A percentile compares a stretch with the other conserved stretches of the same genome.
Conservation (phyloP, 108 stramenopile species). For the Pseudonitzschia delicatissima region DNA sequence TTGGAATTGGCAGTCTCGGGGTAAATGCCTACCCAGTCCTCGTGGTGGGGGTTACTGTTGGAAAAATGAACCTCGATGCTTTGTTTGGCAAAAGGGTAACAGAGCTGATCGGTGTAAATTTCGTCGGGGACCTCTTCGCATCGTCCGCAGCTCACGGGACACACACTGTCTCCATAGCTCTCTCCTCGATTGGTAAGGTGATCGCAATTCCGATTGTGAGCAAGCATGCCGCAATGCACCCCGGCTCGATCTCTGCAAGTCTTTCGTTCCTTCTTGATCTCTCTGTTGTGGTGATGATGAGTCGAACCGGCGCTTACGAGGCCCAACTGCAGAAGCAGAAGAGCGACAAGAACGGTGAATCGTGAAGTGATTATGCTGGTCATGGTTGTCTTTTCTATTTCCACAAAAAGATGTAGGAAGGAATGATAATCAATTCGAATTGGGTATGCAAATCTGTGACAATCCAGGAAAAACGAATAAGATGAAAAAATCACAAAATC, state of each 20-base stretch:
- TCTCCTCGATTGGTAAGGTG: background rate
- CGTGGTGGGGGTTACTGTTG: conserved; percentile 1
- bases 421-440: background rate
- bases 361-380: background rate
- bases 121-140: background rate
- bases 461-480: background rate
- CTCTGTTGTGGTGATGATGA: background rate
- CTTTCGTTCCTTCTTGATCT: background rate
- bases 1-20: background rate
- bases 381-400: background rate
- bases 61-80: background rate
- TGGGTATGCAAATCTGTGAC: background rate
- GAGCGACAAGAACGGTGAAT: background rate
- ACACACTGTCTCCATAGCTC: background rate
- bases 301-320: background rate
- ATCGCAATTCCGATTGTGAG: background rate
- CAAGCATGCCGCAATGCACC: background rate
- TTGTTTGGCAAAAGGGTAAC: conserved; percentile 11
- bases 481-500: background rate
- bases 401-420: background rate
- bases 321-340: background rate
- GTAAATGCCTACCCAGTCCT: conserved; percentile 13
- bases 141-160: background rate
- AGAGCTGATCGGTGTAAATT: conserved; percentile 3
- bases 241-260: conserved; percentile 6